Percentiles rank a stretch among this genome's conserved stretches.
phyloP scores from a whole-genome alignment of 441 rosid genomes.

The Jatropha multifida region DNA sequence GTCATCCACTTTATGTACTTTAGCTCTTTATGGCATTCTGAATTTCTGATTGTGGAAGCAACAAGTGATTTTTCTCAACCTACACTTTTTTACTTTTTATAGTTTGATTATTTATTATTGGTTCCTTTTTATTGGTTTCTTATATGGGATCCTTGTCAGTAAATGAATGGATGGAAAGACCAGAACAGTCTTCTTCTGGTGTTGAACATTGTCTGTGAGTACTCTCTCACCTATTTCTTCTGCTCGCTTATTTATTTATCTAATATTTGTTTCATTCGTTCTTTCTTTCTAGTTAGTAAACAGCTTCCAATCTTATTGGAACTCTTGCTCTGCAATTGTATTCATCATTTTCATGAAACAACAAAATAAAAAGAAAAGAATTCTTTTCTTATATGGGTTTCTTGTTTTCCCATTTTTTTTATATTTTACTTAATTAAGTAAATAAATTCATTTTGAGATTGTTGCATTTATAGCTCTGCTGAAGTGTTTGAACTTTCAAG shows the following conservation, averaged over 20 bases:
- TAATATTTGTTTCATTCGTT: conserved; percentile 22
- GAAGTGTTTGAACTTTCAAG: neutral
- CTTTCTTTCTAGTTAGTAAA: neutral
- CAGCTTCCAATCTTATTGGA: conserved; percentile 47
- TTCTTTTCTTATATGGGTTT: conserved; percentile 27
- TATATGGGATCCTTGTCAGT: conserved; percentile 49
- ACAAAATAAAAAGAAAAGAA: neutral
- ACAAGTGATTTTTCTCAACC: conserved; percentile 5
- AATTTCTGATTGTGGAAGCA: conserved; percentile 15
- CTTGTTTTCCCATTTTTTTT: neutral
- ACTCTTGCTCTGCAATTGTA: conserved; percentile 17
- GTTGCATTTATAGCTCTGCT: neutral
- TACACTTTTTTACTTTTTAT: neutral
- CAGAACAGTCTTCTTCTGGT: conserved; percentile 29
- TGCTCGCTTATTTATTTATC: conserved; percentile 21
- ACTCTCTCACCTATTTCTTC: conserved; percentile 20
- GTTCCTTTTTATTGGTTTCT: conserved; percentile 18
- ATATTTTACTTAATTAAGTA: neutral
- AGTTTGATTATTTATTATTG: neutral
- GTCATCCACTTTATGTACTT: conserved; percentile 12
- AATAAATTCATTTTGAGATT: conserved; percentile 14
- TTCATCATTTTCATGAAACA: conserved; percentile 5
- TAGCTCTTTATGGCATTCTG: conserved; percentile 23
- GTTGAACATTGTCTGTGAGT: conserved; percentile 24
- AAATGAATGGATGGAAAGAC: conserved; percentile 40